Evolutionary conservation across 1,284 basidiomycete genomes (phyloP).

Genomic region (Cystobasidiaceae sp.): DNA sequence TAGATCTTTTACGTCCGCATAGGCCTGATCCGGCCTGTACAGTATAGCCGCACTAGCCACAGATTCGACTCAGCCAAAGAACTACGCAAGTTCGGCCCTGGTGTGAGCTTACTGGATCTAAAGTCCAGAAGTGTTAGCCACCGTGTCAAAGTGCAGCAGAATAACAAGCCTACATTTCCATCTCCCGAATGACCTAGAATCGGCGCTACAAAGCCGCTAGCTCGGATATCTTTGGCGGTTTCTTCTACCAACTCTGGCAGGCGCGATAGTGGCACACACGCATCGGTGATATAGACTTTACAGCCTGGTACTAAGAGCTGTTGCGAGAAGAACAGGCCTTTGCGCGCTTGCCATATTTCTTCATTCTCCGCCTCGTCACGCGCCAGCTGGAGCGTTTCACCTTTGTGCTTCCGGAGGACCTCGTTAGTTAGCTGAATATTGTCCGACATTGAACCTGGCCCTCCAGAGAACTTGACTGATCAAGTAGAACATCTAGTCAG

Average conservation of each 20-base stretch:
- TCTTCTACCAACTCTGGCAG: slow-evolving; percentile 36
- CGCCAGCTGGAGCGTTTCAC: slow-evolving; percentile 64
- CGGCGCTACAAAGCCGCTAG: slow-evolving; percentile 35
- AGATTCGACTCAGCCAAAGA: not conserved
- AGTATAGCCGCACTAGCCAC: slow-evolving; percentile 12
- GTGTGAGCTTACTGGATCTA: slow-evolving; percentile 20
- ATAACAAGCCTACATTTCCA: slow-evolving; percentile 38
- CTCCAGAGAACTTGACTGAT: slow-evolving; percentile 27
- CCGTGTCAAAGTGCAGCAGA: not conserved
- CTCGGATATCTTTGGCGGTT: slow-evolving; percentile 32
- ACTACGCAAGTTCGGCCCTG: not conserved
- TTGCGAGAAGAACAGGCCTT: slow-evolving; percentile 46
- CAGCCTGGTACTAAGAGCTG: slow-evolving; percentile 23
- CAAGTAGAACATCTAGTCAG: not conserved
- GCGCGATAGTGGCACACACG: slow-evolving; percentile 40
- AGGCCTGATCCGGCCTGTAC: slow-evolving; percentile 26
- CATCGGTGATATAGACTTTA: slow-evolving; percentile 37
- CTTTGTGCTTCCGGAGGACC: slow-evolving; percentile 63
- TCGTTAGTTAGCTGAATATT: slow-evolving; percentile 57
- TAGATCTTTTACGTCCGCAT: slow-evolving; percentile 31
- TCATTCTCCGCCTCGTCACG: slow-evolving; percentile 62
- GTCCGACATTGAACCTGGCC: slow-evolving; percentile 54
- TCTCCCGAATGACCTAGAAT: slow-evolving; percentile 41
- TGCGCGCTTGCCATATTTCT: slow-evolving; percentile 76
- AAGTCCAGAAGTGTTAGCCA: slow-evolving; percentile 1